These are phyloP conservation scores for Metroxylon sagu DNA, from an alignment of 176 grass and related monocot species.

Conservation along the genomic window DNA sequence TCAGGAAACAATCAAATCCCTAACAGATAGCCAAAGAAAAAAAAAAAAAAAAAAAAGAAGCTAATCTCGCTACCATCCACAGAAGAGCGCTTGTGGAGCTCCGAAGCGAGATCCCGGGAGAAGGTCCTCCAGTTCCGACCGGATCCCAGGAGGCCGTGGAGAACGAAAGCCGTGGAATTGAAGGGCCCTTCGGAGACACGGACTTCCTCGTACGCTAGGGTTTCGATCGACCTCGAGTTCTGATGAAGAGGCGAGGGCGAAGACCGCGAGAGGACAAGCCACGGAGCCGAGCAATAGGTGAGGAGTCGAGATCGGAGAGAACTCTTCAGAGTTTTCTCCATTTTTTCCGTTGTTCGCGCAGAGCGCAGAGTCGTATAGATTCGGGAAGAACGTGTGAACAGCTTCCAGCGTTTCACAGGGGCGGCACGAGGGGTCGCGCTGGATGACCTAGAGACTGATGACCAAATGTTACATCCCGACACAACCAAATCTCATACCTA, in stretches of 20 bases:
- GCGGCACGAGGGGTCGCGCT: no score
- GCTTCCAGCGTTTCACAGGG: no score
- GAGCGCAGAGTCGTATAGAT: no score
- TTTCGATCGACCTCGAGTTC: slow-evolving; percentile 33
- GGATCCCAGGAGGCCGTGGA: slow-evolving; percentile 86
- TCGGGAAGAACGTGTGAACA: no score
- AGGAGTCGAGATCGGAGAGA: slow-evolving; percentile 28
- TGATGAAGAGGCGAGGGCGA: slow-evolving; percentile 14
- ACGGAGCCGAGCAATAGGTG: slow-evolving; percentile 14
- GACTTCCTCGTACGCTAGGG: slow-evolving; percentile 88
- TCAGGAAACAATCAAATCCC: no score
- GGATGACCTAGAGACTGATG: no score
- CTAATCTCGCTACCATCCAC: slow-evolving; percentile 36
- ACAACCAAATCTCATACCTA: no score
- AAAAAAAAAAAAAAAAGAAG: no score
- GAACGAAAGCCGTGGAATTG: slow-evolving; percentile 70
- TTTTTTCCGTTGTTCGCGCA: neutral
- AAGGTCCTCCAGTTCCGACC: slow-evolving; percentile 88
- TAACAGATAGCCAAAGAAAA: no score
- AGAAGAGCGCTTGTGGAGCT: slow-evolving; percentile 53
- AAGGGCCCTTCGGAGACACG: slow-evolving; percentile 42
- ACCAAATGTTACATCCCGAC: no score
- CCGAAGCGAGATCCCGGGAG: slow-evolving; percentile 56
- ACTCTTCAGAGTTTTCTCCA: slow-evolving; percentile 1
- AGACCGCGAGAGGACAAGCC: neutral